Conservation (phyloP, 2,329 filamentous ascomycete species). For the Lasiodiplodia theobromae region DNA sequence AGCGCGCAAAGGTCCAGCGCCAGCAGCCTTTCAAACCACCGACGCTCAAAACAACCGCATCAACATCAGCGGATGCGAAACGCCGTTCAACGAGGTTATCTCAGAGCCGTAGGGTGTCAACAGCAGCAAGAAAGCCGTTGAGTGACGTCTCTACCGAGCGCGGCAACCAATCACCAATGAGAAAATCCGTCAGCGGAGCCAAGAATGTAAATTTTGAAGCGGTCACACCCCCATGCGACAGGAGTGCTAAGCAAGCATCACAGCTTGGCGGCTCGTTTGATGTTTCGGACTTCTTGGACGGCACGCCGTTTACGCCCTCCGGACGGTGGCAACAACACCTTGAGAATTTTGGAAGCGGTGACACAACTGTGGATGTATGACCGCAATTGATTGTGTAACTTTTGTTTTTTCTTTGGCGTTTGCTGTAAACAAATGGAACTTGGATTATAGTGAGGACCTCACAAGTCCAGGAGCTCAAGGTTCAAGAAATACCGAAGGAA, state of each 20-base stretch:
- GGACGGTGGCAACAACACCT: background rate
- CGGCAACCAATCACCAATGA: slow-evolving; percentile 29
- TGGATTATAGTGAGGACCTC: background rate
- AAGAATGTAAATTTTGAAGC: slow-evolving; percentile 30
- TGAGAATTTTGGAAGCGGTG: background rate
- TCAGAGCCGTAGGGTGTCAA: slow-evolving; percentile 30
- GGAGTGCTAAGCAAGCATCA: slow-evolving; percentile 21
- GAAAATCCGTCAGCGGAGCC: slow-evolving; percentile 37
- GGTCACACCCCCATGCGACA: background rate
- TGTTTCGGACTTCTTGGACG: slow-evolving; percentile 48
- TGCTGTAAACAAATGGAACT: background rate
- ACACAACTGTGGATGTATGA: slow-evolving; percentile 22
- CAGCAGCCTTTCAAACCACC: slow-evolving; percentile 41
- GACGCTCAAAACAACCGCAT: slow-evolving; percentile 30
- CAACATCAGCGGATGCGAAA: background rate
- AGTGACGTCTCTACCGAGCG: slow-evolving; percentile 38
- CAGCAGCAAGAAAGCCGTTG: slow-evolving; percentile 39
- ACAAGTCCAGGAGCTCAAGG: background rate
- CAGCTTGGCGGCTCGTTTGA: slow-evolving; percentile 46
- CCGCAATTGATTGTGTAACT: no score
- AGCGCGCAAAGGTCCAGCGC: slow-evolving; percentile 48
- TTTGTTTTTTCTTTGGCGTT: background rate
- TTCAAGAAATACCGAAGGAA: background rate
- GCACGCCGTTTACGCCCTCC: slow-evolving; percentile 44
- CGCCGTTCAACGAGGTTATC: slow-evolving; percentile 20